Conservation (phyloP, 352 stramenopile species). For the Stramenopiles sp. region DNA sequence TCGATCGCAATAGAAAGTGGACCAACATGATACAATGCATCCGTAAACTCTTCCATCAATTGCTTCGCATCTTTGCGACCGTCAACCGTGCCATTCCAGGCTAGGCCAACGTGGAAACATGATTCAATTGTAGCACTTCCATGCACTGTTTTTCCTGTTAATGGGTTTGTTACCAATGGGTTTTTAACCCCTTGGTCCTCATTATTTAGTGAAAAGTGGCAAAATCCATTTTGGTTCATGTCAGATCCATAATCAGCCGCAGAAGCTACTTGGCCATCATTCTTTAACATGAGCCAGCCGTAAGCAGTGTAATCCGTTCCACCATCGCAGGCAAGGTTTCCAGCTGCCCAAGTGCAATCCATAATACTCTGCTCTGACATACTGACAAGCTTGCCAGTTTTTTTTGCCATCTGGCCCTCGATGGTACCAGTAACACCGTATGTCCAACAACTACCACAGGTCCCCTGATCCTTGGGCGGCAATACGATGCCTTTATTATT, state of each 20-base stretch:
- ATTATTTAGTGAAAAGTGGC: constrained; percentile 46
- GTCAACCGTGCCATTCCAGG: no score
- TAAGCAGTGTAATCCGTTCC: constrained; percentile 68
- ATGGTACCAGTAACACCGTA: constrained; percentile 46
- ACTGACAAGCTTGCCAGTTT: constrained; percentile 43
- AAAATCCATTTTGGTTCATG: constrained; percentile 59
- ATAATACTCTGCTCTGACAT: constrained; percentile 61
- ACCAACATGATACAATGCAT: constrained; percentile 47
- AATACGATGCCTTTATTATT: constrained; percentile 42
- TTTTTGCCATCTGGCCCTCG: constrained; percentile 44
- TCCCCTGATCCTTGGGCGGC: constrained; percentile 65
- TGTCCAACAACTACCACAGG: constrained; percentile 71
- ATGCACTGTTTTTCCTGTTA: constrained; percentile 34
- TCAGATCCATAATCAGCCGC: constrained; percentile 57
- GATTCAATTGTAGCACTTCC: no score
- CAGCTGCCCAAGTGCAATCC: constrained; percentile 69
- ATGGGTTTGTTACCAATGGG: constrained; percentile 43
- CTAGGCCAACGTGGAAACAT: no score
- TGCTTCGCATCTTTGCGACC: no score
- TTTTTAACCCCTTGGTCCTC: constrained; percentile 43
- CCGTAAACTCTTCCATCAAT: constrained; percentile 49
- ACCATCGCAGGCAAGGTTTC: constrained; percentile 64
- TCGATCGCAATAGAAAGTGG: constrained; percentile 66
- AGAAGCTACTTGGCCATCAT: constrained; percentile 32
- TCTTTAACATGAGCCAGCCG: constrained; percentile 47